A percentile compares a stretch with the other conserved stretches of the same genome.
These are phyloP conservation scores for Boletus semigastroideus DNA, from an alignment of 1,284 basidiomycete species.

Conservation along the genomic window DNA sequence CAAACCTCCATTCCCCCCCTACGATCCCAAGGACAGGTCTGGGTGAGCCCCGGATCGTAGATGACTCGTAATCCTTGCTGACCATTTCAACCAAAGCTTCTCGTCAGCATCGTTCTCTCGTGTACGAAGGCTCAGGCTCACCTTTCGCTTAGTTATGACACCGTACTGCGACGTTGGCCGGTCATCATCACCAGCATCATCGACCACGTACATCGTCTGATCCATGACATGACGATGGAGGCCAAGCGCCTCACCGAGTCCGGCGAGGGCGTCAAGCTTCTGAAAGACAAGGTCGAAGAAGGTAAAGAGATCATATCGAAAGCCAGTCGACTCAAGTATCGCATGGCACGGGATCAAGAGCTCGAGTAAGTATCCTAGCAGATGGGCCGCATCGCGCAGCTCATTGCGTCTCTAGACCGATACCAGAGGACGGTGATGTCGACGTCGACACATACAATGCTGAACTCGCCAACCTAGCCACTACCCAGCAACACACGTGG, in stretches of 20 bases:
- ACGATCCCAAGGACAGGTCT: conserved; percentile 63
- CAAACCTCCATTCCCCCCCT: conserved; percentile 54
- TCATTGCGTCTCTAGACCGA: conserved; percentile 45
- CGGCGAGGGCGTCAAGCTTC: conserved; percentile 11
- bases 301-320: conserved; percentile 81
- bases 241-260: conserved; percentile 7
- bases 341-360: conserved; percentile 80
- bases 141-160: conserved; percentile 53
- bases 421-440: conserved; percentile 73
- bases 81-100: conserved; percentile 34
- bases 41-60: conserved; percentile 41
- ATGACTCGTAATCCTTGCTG: not conserved
- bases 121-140: not conserved
- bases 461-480: conserved; percentile 56
- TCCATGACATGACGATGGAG: conserved; percentile 48
- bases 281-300: conserved; percentile 54
- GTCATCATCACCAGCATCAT: conserved; percentile 82
- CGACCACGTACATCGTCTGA: conserved; percentile 63
- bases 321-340: conserved; percentile 84
- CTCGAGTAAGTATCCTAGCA: conserved; percentile 62
- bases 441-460: conserved; percentile 72
- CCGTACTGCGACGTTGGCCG: conserved; percentile 79
- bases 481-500: conserved; percentile 72
- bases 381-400: not conserved
- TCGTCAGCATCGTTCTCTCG: conserved; percentile 42